Evolutionary conservation across 495 filamentous ascomycete genomes (phyloP).

Genomic region (Penicillium daleae): DNA sequence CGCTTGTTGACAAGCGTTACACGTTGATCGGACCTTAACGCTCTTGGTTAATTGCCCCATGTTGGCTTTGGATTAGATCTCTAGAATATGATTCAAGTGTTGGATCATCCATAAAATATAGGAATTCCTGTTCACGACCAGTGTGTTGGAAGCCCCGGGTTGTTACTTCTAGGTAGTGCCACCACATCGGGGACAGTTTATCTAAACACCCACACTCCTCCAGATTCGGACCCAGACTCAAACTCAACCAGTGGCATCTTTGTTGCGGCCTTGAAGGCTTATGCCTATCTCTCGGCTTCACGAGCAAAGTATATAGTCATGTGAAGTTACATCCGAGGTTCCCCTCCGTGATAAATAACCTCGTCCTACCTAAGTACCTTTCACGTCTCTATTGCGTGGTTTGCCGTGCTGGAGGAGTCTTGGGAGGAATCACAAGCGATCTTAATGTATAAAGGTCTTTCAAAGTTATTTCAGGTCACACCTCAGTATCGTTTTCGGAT

Average conservation of each 20-base stretch:
- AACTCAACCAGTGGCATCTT: neutral
- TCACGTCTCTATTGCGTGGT: neutral
- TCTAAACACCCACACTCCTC: neutral
- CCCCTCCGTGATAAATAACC: conserved; percentile 12
- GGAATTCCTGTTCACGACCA: neutral
- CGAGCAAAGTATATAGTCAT: conserved; percentile 1
- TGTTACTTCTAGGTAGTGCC: neutral
- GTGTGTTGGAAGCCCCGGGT: neutral
- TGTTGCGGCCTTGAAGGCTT: conserved; percentile 4
- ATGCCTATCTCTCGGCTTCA: neutral
- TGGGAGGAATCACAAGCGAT: neutral
- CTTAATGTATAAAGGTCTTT: neutral
- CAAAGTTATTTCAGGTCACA: neutral
- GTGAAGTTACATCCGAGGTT: conserved; percentile 30
- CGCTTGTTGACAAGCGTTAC: conserved; percentile 53
- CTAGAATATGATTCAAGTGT: conserved; percentile 18
- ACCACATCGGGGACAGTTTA: neutral
- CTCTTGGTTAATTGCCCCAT: conserved; percentile 37
- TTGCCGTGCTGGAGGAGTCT: neutral
- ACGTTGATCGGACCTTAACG: conserved; percentile 51
- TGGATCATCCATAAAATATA: neutral
- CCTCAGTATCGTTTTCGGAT: conserved; percentile 15
- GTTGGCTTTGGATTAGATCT: conserved; percentile 15
- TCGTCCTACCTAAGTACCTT: conserved; percentile 25
- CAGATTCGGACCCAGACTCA: neutral